Percentiles rank a stretch among this genome's conserved stretches.
Conservation (phyloP, 352 stramenopile species). For the Plasmopara halstedii region DNA sequence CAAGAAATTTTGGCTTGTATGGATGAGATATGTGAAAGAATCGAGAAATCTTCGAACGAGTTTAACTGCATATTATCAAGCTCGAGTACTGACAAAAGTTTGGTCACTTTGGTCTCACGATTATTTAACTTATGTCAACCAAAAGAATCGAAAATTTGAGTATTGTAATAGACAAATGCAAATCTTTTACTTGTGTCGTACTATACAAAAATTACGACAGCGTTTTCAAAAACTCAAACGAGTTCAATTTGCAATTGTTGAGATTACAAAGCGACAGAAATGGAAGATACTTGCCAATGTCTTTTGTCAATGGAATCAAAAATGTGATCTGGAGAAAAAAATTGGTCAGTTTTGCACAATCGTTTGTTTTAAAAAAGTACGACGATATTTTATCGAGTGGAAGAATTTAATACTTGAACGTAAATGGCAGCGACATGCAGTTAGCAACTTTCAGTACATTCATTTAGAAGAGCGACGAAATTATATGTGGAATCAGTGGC, state of each 20-base stretch:
- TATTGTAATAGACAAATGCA: constrained; percentile 3
- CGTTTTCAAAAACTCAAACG: constrained; percentile 19
- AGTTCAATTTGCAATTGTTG: constrained; percentile 26
- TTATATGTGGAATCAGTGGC: constrained; percentile 19
- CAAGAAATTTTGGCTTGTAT: constrained; percentile 38
- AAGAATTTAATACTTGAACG: constrained; percentile 3
- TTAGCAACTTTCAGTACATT: constrained; percentile 8
- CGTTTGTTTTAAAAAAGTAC: constrained; percentile 1
- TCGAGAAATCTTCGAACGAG: constrained; percentile 38
- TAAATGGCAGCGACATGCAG: constrained; percentile 11
- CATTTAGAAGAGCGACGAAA: not conserved
- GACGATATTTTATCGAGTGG: constrained; percentile 9
- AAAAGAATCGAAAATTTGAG: constrained; percentile 1
- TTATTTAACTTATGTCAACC: constrained; percentile 6
- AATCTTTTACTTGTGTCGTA: constrained; percentile 12
- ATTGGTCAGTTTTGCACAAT: not conserved
- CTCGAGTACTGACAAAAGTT: constrained; percentile 47
- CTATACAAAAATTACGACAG: not conserved
- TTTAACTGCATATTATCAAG: constrained; percentile 35
- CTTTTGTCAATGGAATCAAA: constrained; percentile 11
- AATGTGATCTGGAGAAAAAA: constrained; percentile 6
- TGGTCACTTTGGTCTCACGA: constrained; percentile 59
- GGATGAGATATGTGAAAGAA: constrained; percentile 29
- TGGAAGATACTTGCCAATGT: constrained; percentile 21
- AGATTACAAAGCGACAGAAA: constrained; percentile 27